phyloP scores from a whole-genome alignment of 192 early-diverging fungal species.

The Phlyctochytrium arcticum region DNA sequence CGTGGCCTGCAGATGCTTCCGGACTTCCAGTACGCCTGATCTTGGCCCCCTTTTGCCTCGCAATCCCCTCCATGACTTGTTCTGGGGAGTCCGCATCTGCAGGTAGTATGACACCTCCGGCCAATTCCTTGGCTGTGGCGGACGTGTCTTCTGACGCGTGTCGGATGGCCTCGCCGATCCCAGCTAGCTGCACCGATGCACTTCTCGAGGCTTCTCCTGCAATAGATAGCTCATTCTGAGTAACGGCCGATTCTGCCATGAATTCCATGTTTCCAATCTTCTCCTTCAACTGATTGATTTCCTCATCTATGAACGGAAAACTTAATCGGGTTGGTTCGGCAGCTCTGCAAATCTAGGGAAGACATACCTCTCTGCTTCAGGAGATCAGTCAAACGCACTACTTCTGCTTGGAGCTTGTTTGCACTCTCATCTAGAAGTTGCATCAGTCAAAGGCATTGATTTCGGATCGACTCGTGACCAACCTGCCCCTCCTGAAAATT shows the following conservation, averaged over 20 bases:
- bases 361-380: background rate
- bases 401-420: background rate
- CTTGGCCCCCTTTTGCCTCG: background rate
- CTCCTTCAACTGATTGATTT: constrained; percentile 15
- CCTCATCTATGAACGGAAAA: constrained; percentile 3
- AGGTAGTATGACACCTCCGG: background rate
- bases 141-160: constrained; percentile 1
- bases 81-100: constrained; percentile 3
- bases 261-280: background rate
- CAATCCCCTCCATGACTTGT: background rate
- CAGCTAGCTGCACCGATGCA: background rate
- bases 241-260: constrained; percentile 9
- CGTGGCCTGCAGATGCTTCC: background rate
- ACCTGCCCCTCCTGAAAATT: too few species aligned
- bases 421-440: background rate
- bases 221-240: constrained; percentile 19
- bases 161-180: background rate
- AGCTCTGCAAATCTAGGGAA: background rate
- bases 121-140: constrained; percentile 2
- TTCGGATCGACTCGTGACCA: too few species aligned
- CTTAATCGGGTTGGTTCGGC: background rate
- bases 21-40: background rate
- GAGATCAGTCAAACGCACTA: background rate
- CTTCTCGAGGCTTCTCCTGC: constrained; percentile 4
- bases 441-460: too few species aligned